A percentile compares a stretch with the other conserved stretches of the same genome.
phyloP scores from a whole-genome alignment of 1,139 yeast genomes.

The Suhomyces coccinellae region DNA sequence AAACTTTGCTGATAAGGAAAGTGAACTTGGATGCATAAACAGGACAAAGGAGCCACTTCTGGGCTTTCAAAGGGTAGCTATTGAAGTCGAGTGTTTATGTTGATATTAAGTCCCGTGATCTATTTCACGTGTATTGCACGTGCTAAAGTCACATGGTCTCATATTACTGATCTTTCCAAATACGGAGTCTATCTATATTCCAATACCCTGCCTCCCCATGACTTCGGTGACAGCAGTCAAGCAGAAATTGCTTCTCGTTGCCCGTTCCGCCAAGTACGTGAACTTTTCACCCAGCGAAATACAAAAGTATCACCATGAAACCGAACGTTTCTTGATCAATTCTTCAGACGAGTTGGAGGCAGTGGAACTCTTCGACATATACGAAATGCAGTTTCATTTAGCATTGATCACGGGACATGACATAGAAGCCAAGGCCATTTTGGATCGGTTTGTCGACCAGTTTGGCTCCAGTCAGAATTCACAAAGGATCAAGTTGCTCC shows the following conservation, averaged over 20 bases:
- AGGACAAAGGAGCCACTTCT: no score
- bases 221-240: constrained; percentile 12
- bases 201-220: constrained; percentile 1
- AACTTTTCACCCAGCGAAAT: constrained; percentile 19
- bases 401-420: constrained; percentile 66
- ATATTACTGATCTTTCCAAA: no score
- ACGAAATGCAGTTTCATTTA: constrained; percentile 73
- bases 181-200: no score
- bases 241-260: constrained; percentile 20
- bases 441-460: constrained; percentile 65
- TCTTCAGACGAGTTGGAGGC: constrained; percentile 37
- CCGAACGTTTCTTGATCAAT: constrained; percentile 29
- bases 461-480: constrained; percentile 52
- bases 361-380: constrained; percentile 55
- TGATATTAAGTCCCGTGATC: background rate
- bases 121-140: background rate
- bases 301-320: constrained; percentile 21
- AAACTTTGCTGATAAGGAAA: no score
- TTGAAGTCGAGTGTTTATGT: background rate
- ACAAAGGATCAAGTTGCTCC: constrained; percentile 58
- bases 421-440: constrained; percentile 63
- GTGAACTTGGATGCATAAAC: no score
- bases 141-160: no score
- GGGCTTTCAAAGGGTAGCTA: background rate
- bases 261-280: constrained; percentile 20